These are phyloP conservation scores for Boletus speciosus DNA, from an alignment of 768 basidiomycete species.

Conservation along the genomic window DNA sequence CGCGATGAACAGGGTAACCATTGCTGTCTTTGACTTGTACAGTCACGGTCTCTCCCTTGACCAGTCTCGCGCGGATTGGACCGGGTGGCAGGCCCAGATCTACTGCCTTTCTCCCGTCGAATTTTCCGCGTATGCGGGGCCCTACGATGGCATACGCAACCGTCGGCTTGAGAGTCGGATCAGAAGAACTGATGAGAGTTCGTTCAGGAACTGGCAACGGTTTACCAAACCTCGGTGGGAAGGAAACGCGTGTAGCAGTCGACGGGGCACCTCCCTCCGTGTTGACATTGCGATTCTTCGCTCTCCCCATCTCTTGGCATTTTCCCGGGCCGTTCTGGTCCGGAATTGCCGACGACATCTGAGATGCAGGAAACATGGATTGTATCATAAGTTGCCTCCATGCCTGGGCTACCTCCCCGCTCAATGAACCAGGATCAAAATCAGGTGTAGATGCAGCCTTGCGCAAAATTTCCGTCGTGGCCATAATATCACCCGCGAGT, in stretches of 20 bases:
- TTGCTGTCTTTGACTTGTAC: constrained; percentile 47
- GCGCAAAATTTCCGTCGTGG: constrained; percentile 11
- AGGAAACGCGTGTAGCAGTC: constrained; percentile 7
- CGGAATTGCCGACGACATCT: constrained; percentile 4
- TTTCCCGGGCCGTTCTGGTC: constrained; percentile 5
- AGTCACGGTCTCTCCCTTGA: constrained; percentile 60
- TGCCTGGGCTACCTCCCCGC: constrained; percentile 46
- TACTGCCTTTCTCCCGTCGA: constrained; percentile 62
- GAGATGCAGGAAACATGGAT: constrained; percentile 59
- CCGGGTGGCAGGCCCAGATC: constrained; percentile 63
- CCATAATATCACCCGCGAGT: not conserved
- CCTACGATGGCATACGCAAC: constrained; percentile 52
- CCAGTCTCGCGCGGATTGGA: constrained; percentile 54
- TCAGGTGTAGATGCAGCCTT: constrained; percentile 21
- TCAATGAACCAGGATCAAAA: constrained; percentile 34
- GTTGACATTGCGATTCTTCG: constrained; percentile 1
- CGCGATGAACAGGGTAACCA: constrained; percentile 41
- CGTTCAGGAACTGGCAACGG: constrained; percentile 25
- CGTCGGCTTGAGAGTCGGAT: constrained; percentile 31
- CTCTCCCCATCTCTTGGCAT: constrained; percentile 11
- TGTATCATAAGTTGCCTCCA: constrained; percentile 53
- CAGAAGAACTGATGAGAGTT: constrained; percentile 11
- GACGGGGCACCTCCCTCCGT: constrained; percentile 1
- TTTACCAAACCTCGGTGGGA: constrained; percentile 15
- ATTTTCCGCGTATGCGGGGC: constrained; percentile 60